Evolutionary conservation across 305 asterid species (phyloP).

Genomic region (Solanum hybrid): DNA sequence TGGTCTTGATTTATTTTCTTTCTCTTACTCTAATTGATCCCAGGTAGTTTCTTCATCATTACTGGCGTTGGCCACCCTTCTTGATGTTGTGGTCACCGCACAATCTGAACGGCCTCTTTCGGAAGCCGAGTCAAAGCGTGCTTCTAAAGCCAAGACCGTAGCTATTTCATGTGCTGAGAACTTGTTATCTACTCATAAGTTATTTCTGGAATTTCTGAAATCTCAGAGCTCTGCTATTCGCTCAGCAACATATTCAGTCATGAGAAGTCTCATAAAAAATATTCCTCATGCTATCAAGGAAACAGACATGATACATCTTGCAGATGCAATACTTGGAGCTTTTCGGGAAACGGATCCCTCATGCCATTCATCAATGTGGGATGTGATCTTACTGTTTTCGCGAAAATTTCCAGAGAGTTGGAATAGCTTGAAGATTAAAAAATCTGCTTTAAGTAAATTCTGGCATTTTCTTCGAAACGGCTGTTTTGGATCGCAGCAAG

Average conservation of each 20-base stretch:
- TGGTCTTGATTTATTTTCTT: neutral
- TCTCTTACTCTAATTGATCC: conserved; percentile 15
- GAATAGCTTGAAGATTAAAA: conserved; percentile 64
- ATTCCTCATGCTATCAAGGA: conserved; percentile 59
- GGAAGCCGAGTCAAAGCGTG: conserved; percentile 68
- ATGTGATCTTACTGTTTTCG: conserved; percentile 51
- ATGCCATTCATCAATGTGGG: conserved; percentile 98
- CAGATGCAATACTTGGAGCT: conserved; percentile 78
- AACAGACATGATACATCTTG: conserved; percentile 62
- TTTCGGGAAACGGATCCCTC: conserved; percentile 78
- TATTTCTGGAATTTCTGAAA: conserved; percentile 72
- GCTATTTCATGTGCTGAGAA: conserved; percentile 67
- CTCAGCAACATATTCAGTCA: conserved; percentile 74
- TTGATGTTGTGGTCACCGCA: conserved; percentile 53
- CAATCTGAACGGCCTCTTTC: conserved; percentile 45
- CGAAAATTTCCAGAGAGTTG: conserved; percentile 75
- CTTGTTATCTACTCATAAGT: conserved; percentile 55
- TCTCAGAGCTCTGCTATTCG: conserved; percentile 68
- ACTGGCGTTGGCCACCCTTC: conserved; percentile 81
- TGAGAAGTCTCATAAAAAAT: conserved; percentile 74
- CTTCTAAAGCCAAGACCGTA: conserved; percentile 54
- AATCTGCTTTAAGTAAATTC: conserved; percentile 53
- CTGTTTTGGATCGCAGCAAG: conserved; percentile 95
- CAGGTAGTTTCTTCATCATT: conserved; percentile 89
- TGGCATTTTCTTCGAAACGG: conserved; percentile 87